Evolutionary conservation across 2,329 filamentous ascomycete species (phyloP), one percentile per base, ranked within the genome.

Genomic region (Calonectria multiphialidica): DNA sequence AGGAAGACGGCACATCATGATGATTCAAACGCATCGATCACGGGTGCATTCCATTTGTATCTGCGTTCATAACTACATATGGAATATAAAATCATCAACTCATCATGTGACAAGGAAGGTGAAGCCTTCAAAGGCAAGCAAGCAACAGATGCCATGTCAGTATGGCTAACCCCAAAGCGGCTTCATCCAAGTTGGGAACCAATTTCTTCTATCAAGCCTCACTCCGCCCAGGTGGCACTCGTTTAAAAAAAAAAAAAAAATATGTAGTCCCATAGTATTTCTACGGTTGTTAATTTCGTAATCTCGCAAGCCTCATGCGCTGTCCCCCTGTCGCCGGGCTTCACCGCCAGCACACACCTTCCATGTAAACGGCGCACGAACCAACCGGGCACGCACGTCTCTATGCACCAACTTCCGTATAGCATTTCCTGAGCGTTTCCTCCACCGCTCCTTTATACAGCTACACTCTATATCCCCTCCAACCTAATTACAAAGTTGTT

Each of bases 401-500:
- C 21, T 55, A 5, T 57, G 35, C 35, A 59, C 33, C 21, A n/a
- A 40, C 53, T 18, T 37, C 35, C 33, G 18, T 25, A 21, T 40
- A 21, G 33, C 21, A 37, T 57, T 37, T 57, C 53, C n/a, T 57
- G 12, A 37, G 37, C 16, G 33, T 40, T 47, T 2, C 35, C 13
- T 23, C 53, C 35, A 37, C 35, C 35, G 13, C 35, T 10, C 16
- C 21, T 42, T 59, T 59, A 59, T 59, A 59, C 53, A 40, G 35
- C 53, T 59, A 9, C 35, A 28, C 33, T 40, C 33, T 59, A 59
- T 59, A 9, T 59, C 42, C 23, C 35, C 33, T 15, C 42, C 42
- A 7, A 59, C 49, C 42, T 42, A 57, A 68, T 68, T 68, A 68
- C 53, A 68, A 68, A 49, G 30, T 49, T 68, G 65, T 35, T 68